Base-by-base conservation (phyloP, 2,329 filamentous ascomycete genomes). In the Eutypa lata region DNA sequence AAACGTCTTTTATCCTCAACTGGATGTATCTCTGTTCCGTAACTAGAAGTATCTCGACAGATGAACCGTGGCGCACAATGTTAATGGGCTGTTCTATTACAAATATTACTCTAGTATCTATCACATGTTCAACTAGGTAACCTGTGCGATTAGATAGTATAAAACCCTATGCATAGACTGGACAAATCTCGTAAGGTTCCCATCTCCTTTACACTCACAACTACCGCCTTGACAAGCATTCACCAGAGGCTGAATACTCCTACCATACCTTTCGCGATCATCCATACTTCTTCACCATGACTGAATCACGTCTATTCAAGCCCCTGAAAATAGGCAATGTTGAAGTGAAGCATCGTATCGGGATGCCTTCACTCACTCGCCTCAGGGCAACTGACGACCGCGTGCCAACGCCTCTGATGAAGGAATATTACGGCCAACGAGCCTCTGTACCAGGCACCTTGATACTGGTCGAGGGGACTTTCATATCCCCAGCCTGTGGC, bases 391-490 rank as follows among this genome's bases (percentile, higher is more conserved):
- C 67, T 13, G 60, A 67, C 7, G 57, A 73, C 67, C 53, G 75
- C 73, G 44, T 79, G 75, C 62, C 73, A 3, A 53, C 56, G 3
- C 54, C 57, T 1, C 60, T 77, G 19, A 67, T 69, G 28, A 64
- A 67, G 50, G 59, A 64, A 35, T 67, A 67, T 40, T 67, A 67
- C 47, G 47, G 55, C 44, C 64, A 67, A 40, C 61, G 64, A 18
- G 63, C 58, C 18, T 58, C 59, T 16, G 54, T 61, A 1, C 62
- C 62, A 14, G 63, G 63, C 8, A 66, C 64, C 2, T 66, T 86
- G 3, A 68, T 86, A 33, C 76, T 86, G 56, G 76, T 76, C 8
- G 83, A 86, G 66, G 81, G 73, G 1, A 79, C 78, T 7, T 71
- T 77, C 48, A 76, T 83, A 57, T 74, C 77, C 0, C 64, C 71